Evolutionary conservation across 805 yeast genomes (phyloP).

Genomic region (Candida endomychidarum): DNA sequence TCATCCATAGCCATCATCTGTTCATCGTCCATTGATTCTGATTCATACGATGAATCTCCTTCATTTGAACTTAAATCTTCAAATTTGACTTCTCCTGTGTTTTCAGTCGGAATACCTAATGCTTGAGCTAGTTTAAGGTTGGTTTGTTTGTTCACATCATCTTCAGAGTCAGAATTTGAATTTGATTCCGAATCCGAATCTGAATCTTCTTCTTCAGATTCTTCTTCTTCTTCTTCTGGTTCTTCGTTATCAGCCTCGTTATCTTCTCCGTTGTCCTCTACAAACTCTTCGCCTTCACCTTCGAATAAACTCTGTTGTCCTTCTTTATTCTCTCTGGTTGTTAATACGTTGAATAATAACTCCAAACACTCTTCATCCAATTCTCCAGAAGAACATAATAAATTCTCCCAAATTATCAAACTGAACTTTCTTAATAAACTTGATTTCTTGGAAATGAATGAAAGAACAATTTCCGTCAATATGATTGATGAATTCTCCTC

Average conservation of each 20-base stretch:
- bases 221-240: constrained; percentile 28
- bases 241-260: constrained; percentile 29
- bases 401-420: constrained; percentile 40
- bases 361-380: constrained; percentile 33
- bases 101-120: constrained; percentile 55
- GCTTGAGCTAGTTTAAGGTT: constrained; percentile 69
- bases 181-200: constrained; percentile 25
- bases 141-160: constrained; percentile 43
- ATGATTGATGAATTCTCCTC: constrained; percentile 33
- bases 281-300: constrained; percentile 40
- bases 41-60: constrained; percentile 62
- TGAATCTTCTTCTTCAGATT: constrained; percentile 24
- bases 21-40: constrained; percentile 85
- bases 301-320: constrained; percentile 80
- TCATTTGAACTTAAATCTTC: constrained; percentile 40
- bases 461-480: constrained; percentile 44
- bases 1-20: constrained; percentile 94
- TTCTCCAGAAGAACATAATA: constrained; percentile 35
- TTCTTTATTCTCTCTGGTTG: constrained; percentile 70
- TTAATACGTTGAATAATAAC: constrained; percentile 37
- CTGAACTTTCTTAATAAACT: constrained; percentile 38
- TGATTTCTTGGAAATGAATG: constrained; percentile 43
- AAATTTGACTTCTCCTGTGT: constrained; percentile 46
- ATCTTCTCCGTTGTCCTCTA: constrained; percentile 18
- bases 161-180: constrained; percentile 14